Base-by-base conservation (phyloP, 208 protist species). In the Leishmania lainsoni region DNA sequence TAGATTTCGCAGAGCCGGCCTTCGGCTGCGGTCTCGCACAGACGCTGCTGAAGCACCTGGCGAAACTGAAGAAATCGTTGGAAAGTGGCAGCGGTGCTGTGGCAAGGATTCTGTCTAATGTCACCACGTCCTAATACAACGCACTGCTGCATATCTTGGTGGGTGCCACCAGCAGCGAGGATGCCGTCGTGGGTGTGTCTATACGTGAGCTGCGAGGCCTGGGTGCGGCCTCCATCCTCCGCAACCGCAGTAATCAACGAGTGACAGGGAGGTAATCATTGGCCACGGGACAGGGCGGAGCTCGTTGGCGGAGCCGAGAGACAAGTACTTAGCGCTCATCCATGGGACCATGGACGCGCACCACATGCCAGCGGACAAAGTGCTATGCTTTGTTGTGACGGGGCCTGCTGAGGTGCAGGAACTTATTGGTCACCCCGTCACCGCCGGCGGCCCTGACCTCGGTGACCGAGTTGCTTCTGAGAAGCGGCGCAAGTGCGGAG, bases 101-200 rank as follows among this genome's bases (percentile, higher is more conserved):
- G 29, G 84, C 87, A 58, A 35, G 54, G 48, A 39, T 71, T 3
- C 51, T 90, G 45, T 86, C 89, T 16, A 71, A 79, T 52, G 54
- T 75, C 48, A 80, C 68, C 17, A 85, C 75, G 1, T 58, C 52
- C 5, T 79, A 73, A 17, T 77, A 73, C 3, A 82, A 86, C 39
- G 84, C 79, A 0, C 81, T 84, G 17, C 82, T 94, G 39, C 89
- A 94, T 66, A 63, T 83, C 10, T 68, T 92, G 26, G 71, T 94
- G 8, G 74, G 75, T 26, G 79, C 84, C n/a, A 61, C 86, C 14
- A 89, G 85, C 59, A 76, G 78, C 68, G 81, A 91, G 59, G 85
- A 87, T 39, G 83, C 80, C 58, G 77, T 85, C 5, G 76, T 88
- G 17, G 78, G 85, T 56, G 73, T 80, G 32, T 77, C 86, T 42